phyloP scores from a whole-genome alignment of 345 rosid genomes.

The Moricandia arvensis region DNA sequence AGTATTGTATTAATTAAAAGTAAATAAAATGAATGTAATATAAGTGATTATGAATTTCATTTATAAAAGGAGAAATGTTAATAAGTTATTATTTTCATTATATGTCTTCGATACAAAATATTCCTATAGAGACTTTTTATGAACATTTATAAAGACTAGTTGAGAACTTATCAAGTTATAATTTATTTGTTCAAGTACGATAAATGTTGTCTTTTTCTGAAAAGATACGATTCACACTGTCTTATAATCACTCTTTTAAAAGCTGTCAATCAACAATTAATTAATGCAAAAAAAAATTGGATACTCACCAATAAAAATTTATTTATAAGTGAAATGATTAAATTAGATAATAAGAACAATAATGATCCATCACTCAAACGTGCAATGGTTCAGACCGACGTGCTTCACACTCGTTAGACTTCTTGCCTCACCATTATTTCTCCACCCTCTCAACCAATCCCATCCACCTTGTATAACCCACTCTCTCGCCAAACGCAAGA shows the following conservation, averaged over 20 bases:
- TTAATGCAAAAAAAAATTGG: background rate
- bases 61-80: no score
- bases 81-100: background rate
- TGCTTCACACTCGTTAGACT: slow-evolving; percentile 33
- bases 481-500: slow-evolving; percentile 19
- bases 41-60: no score
- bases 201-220: background rate
- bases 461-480: slow-evolving; percentile 26
- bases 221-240: no score
- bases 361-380: slow-evolving; percentile 7
- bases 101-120: background rate
- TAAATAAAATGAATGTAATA: no score
- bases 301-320: background rate
- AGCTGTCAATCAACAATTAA: background rate
- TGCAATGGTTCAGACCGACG: slow-evolving; percentile 33
- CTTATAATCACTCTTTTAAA: background rate
- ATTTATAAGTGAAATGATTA: background rate
- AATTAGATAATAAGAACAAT: background rate
- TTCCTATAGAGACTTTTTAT: no score
- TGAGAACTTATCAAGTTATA: background rate
- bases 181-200: background rate
- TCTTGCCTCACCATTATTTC: slow-evolving; percentile 21
- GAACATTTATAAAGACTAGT: background rate
- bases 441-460: slow-evolving; percentile 29
- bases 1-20: no score